Percentiles rank a stretch among this genome's conserved stretches.
These are phyloP conservation scores for Solanum megistacrolobum DNA, from an alignment of 257 asterid genomes.

Conservation along the genomic window DNA sequence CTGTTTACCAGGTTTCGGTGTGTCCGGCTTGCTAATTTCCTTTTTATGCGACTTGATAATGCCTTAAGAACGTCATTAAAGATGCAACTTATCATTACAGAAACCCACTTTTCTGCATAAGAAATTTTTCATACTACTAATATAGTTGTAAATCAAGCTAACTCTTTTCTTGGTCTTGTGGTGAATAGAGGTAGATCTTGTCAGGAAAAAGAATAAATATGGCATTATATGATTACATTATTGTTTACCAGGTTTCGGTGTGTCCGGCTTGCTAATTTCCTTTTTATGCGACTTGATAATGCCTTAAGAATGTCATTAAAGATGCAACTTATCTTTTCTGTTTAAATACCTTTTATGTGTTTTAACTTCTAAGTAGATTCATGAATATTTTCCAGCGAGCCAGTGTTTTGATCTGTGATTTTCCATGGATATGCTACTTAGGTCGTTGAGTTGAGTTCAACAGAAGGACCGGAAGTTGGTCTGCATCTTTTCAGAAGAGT, in stretches of 20 bases:
- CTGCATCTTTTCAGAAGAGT: conserved; percentile 74
- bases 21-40: neutral
- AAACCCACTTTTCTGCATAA: neutral
- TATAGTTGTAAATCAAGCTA: neutral
- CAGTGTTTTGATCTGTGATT: conserved; percentile 2
- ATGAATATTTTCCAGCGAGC: neutral
- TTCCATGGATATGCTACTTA: conserved; percentile 4
- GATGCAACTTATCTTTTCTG: neutral
- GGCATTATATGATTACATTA: neutral
- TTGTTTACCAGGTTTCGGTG: neutral
- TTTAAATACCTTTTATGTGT: neutral
- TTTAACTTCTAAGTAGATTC: neutral
- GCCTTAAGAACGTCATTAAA: neutral
- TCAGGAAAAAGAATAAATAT: neutral
- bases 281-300: neutral
- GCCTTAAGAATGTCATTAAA: neutral
- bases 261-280: neutral
- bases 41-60: neutral
- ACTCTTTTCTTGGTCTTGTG: neutral
- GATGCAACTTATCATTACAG: neutral
- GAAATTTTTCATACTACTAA: neutral
- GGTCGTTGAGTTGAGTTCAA: conserved; percentile 84
- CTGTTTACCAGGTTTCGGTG: neutral
- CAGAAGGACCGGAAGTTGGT: conserved; percentile 90
- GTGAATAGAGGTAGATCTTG: neutral